Percentiles rank a stretch among this genome's conserved stretches.
These are phyloP conservation scores for Fusarium buharicum DNA, from an alignment of 2,329 filamentous ascomycete species.

Conservation along the genomic window DNA sequence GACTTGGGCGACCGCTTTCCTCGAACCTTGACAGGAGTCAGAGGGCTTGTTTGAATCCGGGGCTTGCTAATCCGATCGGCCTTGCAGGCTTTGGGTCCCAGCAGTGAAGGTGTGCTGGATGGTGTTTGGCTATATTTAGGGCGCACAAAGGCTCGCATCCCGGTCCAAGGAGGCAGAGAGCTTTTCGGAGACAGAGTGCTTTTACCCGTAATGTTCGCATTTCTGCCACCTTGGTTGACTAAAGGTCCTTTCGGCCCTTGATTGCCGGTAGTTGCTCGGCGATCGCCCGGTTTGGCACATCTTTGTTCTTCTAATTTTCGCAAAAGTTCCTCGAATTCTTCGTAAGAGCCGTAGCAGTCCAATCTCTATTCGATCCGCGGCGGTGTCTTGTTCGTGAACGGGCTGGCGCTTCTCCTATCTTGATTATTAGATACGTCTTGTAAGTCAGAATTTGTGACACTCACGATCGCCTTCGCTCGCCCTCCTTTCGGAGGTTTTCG, in stretches of 20 bases:
- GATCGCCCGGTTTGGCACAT: not conserved
- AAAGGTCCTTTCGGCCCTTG: not conserved
- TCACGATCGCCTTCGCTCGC: conserved; percentile 83
- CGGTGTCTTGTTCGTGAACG: conserved; percentile 54
- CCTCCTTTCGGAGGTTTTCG: conserved; percentile 86
- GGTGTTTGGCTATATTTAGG: not conserved
- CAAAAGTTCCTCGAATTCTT: conserved; percentile 45
- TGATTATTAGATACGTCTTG: conserved; percentile 31
- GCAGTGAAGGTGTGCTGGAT: not conserved
- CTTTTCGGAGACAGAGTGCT: not conserved
- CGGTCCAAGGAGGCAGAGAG: conserved; percentile 21
- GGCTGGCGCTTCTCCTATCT: conserved; percentile 53
- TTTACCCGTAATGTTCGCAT: not conserved
- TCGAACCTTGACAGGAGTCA: conserved; percentile 30
- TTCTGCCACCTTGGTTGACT: not conserved
- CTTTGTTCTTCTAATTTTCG: conserved; percentile 16
- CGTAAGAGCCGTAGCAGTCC: conserved; percentile 47
- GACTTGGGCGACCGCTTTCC: conserved; percentile 26
- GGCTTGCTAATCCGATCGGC: conserved; percentile 19
- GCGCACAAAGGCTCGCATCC: conserved; percentile 22
- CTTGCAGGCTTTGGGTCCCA: conserved; percentile 8
- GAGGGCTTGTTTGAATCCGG: conserved; percentile 1
- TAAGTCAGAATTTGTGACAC: conserved; percentile 48
- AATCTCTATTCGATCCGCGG: conserved; percentile 57
- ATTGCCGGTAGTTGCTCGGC: not conserved